Base-by-base conservation (phyloP, 257 asterid genomes). In the Solanum lignicaule region DNA sequence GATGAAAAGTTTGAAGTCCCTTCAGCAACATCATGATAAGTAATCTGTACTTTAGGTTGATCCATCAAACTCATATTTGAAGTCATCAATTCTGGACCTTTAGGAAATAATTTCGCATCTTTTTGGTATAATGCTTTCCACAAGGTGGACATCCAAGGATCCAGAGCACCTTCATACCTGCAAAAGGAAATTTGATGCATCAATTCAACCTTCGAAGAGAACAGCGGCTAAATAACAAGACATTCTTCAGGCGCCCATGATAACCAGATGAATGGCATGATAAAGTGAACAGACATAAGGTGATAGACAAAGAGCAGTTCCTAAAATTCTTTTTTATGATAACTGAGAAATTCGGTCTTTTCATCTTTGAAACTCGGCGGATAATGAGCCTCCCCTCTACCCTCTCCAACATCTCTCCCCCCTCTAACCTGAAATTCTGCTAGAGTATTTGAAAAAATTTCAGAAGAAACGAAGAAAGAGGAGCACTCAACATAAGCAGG, bases 101-200 rank as follows among this genome's bases (percentile, higher is more conserved):
- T 93, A 65, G 98, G 99, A 87, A 97, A 95, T 76, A 97, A 83
- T 55, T 43, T 83, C 27, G 90, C 92, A 88, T 93, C 88, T 90
- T 41, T 91, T 89, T 92, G 91, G 88, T 94, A 92, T 87, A 97
- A 55, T 85, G 87, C 82, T 88, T 89, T 90, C 99, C 99, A 97
- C 93, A 97, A 92, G 87, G 92, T 88, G 84, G 95, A 90, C 97
- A 94, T 89, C 99, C 99, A 97, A 39, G 98, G 98, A 94, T 97
- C 99, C 73, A 96, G 90, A 90, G 98, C 95, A 88, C 98, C 99
- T 91, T 97, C 99, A 92, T 97, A 95, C 93, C 99, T 97, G 88
- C 71, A 38, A 71, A 90, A 87, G 60, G 71, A 89, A 82, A 81
- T 82, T 55, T 66, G 83, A 87, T 86, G 87, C 79, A 31, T 39